Evolutionary conservation across 306 rosid genomes (phyloP), one percentile per base, ranked within the genome.

Genomic region (Ziziphus jujuba): DNA sequence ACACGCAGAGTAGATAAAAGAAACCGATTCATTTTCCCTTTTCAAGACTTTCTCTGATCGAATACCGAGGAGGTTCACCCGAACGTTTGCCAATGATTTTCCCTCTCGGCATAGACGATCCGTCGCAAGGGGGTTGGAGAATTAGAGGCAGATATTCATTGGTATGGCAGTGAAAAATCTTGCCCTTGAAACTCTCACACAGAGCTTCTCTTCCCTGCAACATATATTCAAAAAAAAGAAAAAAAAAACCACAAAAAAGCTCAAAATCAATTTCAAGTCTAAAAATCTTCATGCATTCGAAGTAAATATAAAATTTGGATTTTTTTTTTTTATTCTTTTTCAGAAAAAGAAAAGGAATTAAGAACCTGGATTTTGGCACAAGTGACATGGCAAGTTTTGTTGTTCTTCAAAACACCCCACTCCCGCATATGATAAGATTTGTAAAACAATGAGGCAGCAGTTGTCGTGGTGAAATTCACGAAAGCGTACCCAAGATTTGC

Each of bases 401-500:
- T 58, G 65, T 79, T 83, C 15, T 19, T 14, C 0, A 4, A 0
- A 0, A 70, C 85, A 0, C 28, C 28, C 97, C 95, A 91, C 2
- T 24, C n/a, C 4, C 21, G 20, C 12, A 78, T 73, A 0, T 86
- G 36, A 50, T 72, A 81, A 17, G 16, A 25, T 6, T 28, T 0
- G 47, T 34, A 74, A 17, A 91, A 91, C 25, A 61, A 63, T 14
- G 59, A 59, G 0, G 91, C 91, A 15, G 82, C 92, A 0, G 2
- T 4, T 0, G 83, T 7, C 1, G 67, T 70, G 0, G 81, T 84
- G 8, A 91, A 91, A 35, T 87, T 89, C 0, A 89, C 91, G 21
- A 89, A 89, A 0, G 92, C 91, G 17, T 89, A 87, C 0, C 96
- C 91, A 50, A 89, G 56, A 79, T 89, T 89, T 0, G 84, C 48